Percentiles rank a stretch among this genome's conserved stretches.
Conservation (phyloP, 257 asterid species). For the Solanum dulcamara region DNA sequence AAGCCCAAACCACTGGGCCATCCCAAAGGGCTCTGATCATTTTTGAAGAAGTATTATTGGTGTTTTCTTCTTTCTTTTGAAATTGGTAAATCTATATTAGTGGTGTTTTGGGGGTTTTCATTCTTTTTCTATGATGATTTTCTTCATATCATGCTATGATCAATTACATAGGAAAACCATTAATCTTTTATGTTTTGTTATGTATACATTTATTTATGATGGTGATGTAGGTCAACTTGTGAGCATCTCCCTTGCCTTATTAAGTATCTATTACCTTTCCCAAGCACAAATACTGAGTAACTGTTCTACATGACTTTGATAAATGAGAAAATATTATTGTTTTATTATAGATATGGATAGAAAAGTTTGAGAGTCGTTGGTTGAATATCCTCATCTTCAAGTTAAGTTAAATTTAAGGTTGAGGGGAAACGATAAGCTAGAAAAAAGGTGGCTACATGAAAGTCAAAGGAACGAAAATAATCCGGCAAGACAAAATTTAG, state of each 20-base stretch:
- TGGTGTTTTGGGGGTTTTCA: not conserved
- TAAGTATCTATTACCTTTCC: not conserved
- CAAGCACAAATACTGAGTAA: not conserved
- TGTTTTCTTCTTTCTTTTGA: not conserved
- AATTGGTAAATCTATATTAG: not conserved
- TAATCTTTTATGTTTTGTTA: not conserved
- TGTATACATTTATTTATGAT: not conserved
- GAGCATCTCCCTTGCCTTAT: not conserved
- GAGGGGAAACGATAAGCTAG: not conserved
- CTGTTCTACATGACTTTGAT: not conserved
- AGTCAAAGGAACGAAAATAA: not conserved
- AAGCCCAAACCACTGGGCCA: no score
- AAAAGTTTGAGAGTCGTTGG: not conserved
- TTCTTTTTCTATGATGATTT: not conserved
- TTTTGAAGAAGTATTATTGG: not conserved
- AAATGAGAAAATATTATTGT: not conserved
- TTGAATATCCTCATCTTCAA: not conserved
- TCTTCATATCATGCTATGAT: not conserved
- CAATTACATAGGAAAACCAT: not conserved
- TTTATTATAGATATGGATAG: not conserved
- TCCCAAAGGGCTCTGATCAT: no score
- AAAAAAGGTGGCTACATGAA: not conserved
- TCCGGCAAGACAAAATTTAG: not conserved
- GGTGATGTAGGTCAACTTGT: not conserved
- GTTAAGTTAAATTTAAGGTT: not conserved